These are phyloP conservation scores for Colletotrichum sp. DNA, from an alignment of 2,329 filamentous ascomycete species.

Conservation along the genomic window DNA sequence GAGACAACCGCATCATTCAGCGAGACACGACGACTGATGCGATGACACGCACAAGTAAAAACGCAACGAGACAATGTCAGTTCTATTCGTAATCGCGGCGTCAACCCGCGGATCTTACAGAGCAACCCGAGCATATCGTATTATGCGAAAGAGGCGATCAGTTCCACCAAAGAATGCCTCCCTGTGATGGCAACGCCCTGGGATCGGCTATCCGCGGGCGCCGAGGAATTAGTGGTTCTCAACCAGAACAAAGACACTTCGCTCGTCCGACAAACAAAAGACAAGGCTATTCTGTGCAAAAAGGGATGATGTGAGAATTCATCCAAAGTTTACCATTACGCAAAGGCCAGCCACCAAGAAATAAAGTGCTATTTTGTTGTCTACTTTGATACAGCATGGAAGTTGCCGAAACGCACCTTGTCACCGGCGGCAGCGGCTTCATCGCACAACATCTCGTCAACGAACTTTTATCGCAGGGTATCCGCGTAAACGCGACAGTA, in stretches of 20 bases:
- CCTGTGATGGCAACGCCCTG: background rate
- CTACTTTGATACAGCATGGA: background rate
- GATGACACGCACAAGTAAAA: background rate
- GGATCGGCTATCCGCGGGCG: background rate
- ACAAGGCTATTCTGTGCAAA: background rate
- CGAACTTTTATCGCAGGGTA: background rate
- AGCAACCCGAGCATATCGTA: background rate
- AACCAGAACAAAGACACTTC: background rate
- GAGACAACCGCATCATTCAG: background rate
- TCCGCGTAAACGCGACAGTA: background rate
- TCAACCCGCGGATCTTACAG: background rate
- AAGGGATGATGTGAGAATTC: background rate
- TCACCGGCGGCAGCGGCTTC: background rate
- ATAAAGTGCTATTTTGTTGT: background rate
- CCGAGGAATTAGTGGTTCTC: background rate
- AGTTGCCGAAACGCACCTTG: background rate
- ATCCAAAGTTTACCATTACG: background rate
- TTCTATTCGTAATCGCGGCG: background rate
- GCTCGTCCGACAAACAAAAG: background rate
- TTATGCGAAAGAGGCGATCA: background rate
- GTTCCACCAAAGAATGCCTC: background rate
- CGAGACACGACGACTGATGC: background rate
- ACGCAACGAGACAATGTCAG: background rate
- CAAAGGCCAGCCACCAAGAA: background rate
- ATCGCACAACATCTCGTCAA: background rate